Evolutionary conservation across 2,329 filamentous ascomycete genomes (phyloP).

Genomic region (Aspergillus udagawae): DNA sequence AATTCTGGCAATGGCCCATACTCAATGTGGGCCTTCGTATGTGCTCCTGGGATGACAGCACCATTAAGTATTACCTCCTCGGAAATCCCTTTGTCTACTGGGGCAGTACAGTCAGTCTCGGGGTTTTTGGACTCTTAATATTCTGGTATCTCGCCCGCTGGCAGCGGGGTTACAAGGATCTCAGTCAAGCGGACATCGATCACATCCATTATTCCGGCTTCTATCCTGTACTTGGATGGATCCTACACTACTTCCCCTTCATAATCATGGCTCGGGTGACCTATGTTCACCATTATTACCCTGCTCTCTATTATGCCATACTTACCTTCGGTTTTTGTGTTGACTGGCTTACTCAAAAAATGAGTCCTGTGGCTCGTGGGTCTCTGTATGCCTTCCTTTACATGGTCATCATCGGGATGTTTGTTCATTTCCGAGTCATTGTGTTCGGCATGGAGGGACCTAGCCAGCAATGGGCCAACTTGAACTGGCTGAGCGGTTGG

Average conservation of each 20-base stretch:
- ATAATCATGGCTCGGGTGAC: conserved; percentile 97
- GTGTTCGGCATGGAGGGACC: conserved; percentile 92
- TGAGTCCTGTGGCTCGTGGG: conserved; percentile 61
- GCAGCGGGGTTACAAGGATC: conserved; percentile 89
- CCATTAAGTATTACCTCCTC: conserved; percentile 96
- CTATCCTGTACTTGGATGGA: conserved; percentile 90
- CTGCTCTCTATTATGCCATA: conserved; percentile 95
- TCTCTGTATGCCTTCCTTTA: conserved; percentile 73
- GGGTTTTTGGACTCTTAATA: conserved; percentile 66
- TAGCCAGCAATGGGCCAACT: conserved; percentile 78
- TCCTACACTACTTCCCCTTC: conserved; percentile 94
- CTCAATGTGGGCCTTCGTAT: conserved; percentile 93
- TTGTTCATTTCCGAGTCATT: conserved; percentile 86
- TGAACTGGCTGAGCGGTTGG: conserved; percentile 93
- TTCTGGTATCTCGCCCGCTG: conserved; percentile 86
- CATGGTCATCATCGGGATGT: conserved; percentile 69
- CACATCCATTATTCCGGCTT: conserved; percentile 91
- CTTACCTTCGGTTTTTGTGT: conserved; percentile 80
- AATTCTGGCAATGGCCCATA: conserved; percentile 98
- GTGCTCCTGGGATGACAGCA: conserved; percentile 96
- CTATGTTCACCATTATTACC: conserved; percentile 99
- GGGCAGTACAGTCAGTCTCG: conserved; percentile 79
- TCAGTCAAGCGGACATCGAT: conserved; percentile 76
- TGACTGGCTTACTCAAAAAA: conserved; percentile 73
- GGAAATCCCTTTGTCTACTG: conserved; percentile 96